These are phyloP conservation scores for Chalaropsis ovoidea DNA, from an alignment of 2,329 filamentous ascomycete genomes.

Conservation along the genomic window DNA sequence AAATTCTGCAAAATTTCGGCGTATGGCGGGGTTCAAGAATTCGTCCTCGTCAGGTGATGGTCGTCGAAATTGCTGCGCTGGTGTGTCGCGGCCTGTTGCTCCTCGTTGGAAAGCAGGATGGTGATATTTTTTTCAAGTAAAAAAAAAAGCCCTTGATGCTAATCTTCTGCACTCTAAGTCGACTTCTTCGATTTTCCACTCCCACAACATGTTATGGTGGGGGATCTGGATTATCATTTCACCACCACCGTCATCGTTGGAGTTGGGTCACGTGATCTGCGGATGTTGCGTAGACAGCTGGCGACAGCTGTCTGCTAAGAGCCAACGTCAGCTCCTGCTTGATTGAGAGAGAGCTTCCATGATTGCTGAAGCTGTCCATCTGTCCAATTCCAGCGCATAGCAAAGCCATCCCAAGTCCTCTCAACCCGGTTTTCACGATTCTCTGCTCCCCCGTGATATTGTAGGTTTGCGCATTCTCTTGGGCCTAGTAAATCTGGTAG, in stretches of 20 bases:
- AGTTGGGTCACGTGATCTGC: constrained; percentile 18
- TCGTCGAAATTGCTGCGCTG: constrained; percentile 4
- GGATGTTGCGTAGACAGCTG: background rate
- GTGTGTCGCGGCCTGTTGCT: constrained; percentile 14
- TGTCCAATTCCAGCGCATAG: constrained; percentile 22
- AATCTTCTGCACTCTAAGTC: constrained; percentile 12
- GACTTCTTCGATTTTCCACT: constrained; percentile 16
- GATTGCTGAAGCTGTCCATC: constrained; percentile 25
- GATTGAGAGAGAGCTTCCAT: constrained; percentile 20
- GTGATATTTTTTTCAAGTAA: constrained; percentile 17
- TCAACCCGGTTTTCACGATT: background rate
- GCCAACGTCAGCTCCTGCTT: constrained; percentile 22
- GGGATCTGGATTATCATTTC: constrained; percentile 18
- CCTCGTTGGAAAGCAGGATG: constrained; percentile 12
- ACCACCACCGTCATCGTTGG: constrained; percentile 21
- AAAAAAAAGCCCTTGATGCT: constrained; percentile 14
- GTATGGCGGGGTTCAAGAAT: constrained; percentile 13
- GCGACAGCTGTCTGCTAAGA: background rate
- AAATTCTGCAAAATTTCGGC: constrained; percentile 9
- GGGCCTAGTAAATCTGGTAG: background rate
- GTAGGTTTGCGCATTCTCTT: background rate
- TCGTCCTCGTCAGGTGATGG: constrained; percentile 23
- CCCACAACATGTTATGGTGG: constrained; percentile 24
- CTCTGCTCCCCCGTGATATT: background rate
- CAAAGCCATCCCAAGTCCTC: background rate